Conservation (phyloP, 306 rosid species). For the Sphenostylis stenocarpa region DNA sequence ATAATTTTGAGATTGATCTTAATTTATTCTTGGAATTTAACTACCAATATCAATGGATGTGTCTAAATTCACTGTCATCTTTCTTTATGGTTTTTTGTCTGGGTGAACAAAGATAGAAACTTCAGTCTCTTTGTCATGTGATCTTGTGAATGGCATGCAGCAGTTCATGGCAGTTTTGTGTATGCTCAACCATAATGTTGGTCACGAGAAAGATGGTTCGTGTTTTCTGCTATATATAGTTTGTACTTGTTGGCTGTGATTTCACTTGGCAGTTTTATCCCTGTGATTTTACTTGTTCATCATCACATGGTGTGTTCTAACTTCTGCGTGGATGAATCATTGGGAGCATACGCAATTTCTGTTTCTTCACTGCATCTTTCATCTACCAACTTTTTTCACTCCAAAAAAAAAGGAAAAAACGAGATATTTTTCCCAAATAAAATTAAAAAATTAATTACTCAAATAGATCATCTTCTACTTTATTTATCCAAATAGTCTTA, state of each 20-base stretch:
- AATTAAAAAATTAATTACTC: too few relatives aligned
- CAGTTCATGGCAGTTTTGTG: not conserved
- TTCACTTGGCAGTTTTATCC: slow-evolving; percentile 4
- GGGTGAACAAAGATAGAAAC: slow-evolving; percentile 31
- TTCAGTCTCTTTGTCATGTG: slow-evolving; percentile 28
- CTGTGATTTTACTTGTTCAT: not conserved
- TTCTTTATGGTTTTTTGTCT: not conserved
- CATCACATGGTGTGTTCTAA: slow-evolving; percentile 30
- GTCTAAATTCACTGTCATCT: not conserved
- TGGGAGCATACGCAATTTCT: not conserved
- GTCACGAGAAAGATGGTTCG: slow-evolving; percentile 34
- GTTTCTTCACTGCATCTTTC: not conserved
- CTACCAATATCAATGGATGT: slow-evolving; percentile 14
- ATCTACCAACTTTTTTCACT: not conserved
- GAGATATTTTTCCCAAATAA: too few relatives aligned
- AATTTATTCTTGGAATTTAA: slow-evolving; percentile 19
- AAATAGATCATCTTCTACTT: too few relatives aligned
- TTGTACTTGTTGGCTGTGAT: not conserved
- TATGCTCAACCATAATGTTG: not conserved
- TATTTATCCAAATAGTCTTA: too few relatives aligned
- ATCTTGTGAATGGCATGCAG: not conserved
- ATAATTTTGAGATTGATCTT: slow-evolving; percentile 14
- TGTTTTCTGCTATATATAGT: slow-evolving; percentile 20
- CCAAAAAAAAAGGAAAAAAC: not conserved
- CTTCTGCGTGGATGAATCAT: slow-evolving; percentile 7